Evolutionary conservation across 1,139 yeast species (phyloP).

Genomic region (Candida sp.): DNA sequence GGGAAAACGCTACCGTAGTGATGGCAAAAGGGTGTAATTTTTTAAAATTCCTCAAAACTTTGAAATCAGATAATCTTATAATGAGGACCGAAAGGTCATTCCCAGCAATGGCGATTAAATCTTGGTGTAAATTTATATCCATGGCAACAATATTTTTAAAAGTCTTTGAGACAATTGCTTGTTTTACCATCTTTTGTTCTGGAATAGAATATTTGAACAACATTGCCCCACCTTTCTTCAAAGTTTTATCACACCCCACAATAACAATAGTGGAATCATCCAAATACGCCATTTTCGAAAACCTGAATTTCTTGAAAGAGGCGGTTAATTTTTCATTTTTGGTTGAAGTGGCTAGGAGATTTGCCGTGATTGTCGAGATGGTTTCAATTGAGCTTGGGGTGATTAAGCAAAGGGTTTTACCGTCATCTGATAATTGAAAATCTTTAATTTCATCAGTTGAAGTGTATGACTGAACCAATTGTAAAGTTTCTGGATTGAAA

Average conservation of each 20-base stretch:
- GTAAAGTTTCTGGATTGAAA: constrained; percentile 55
- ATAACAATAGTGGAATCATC: constrained; percentile 51
- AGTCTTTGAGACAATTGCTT: constrained; percentile 46
- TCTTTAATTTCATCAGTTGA: constrained; percentile 24
- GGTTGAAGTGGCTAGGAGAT: constrained; percentile 30
- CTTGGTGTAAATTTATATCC: constrained; percentile 44
- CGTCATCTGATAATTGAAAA: constrained; percentile 32
- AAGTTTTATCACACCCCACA: constrained; percentile 50
- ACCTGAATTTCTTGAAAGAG: constrained; percentile 28
- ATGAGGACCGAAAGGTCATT: constrained; percentile 69
- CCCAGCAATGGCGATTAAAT: constrained; percentile 69
- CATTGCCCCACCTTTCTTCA: constrained; percentile 33
- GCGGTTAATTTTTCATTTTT: constrained; percentile 17
- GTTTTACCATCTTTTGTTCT: constrained; percentile 38
- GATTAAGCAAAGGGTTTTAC: constrained; percentile 54
- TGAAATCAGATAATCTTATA: constrained; percentile 49
- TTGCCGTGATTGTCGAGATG: constrained; percentile 44
- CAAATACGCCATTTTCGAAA: constrained; percentile 61
- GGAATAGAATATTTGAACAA: constrained; percentile 40
- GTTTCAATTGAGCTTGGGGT: constrained; percentile 54
- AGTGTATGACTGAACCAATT: constrained; percentile 20
- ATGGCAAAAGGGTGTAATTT: constrained; percentile 80
- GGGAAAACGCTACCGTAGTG: constrained; percentile 69
- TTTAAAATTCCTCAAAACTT: constrained; percentile 45
- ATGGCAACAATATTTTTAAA: constrained; percentile 69